Evolutionary conservation across 148 eudicot genomes (phyloP).

Genomic region (Rheum nobile): DNA sequence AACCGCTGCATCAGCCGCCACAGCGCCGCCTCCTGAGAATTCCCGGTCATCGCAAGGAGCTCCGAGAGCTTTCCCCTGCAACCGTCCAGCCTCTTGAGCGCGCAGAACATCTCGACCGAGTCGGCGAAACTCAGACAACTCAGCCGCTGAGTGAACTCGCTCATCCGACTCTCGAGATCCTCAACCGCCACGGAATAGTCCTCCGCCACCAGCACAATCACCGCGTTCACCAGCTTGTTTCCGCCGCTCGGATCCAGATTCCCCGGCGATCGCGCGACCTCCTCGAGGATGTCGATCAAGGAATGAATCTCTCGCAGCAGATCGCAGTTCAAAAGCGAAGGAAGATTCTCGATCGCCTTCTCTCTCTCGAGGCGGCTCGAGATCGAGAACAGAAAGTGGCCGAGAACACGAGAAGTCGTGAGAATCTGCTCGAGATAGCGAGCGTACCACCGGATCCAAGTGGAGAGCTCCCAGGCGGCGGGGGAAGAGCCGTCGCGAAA

Average conservation of each 20-base stretch:
- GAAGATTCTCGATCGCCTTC: conserved; percentile 31
- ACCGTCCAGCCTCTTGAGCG: conserved; percentile 43
- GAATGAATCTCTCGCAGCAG: conserved; percentile 45
- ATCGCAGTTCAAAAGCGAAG: conserved; percentile 40
- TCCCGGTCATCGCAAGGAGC: conserved; percentile 21
- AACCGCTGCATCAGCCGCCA: conserved; percentile 51
- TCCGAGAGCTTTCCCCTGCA: conserved; percentile 36
- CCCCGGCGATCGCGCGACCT: conserved; percentile 47
- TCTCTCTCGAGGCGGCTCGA: conserved; percentile 27
- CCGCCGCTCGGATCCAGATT: conserved; percentile 9
- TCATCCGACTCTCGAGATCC: conserved; percentile 42
- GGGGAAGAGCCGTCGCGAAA: conserved; percentile 37
- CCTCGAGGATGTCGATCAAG: conserved; percentile 34
- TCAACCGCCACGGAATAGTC: conserved; percentile 47
- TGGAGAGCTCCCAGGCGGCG: conserved; percentile 48
- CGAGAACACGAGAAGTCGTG: conserved; percentile 41
- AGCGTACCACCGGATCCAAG: conserved; percentile 75
- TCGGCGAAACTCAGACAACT: conserved; percentile 51
- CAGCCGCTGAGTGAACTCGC: conserved; percentile 55
- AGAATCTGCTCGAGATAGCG: conserved; percentile 58
- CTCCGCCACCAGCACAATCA: conserved; percentile 26
- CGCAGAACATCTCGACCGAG: conserved; percentile 57
- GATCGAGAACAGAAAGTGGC: conserved; percentile 44
- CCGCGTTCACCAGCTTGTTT: conserved; percentile 29
- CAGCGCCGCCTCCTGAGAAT: conserved; percentile 26